Evolutionary conservation across 768 basidiomycete genomes (phyloP).

Genomic region (Podaxis sp.): DNA sequence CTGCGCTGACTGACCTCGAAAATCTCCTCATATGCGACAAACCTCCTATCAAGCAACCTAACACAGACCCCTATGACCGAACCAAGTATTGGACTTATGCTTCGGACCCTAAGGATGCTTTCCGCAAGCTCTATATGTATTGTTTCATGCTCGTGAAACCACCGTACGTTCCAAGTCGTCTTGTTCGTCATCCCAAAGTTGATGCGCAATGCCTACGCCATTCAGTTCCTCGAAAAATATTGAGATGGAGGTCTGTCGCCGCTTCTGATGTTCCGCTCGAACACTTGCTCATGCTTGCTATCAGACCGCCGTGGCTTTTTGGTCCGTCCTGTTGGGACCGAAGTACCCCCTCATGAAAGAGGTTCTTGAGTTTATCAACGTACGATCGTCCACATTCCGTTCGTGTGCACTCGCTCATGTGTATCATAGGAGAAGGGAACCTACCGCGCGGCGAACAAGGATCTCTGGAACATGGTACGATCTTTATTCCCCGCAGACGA

Average conservation of each 20-base stretch:
- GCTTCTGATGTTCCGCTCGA: neutral
- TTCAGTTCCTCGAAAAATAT: constrained; percentile 70
- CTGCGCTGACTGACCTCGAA: constrained; percentile 61
- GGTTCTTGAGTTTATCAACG: constrained; percentile 65
- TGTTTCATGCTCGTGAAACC: constrained; percentile 73
- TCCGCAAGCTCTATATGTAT: constrained; percentile 66
- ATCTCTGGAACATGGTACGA: constrained; percentile 82
- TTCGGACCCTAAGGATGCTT: constrained; percentile 48
- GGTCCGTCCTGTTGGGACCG: constrained; percentile 72
- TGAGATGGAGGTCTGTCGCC: constrained; percentile 70
- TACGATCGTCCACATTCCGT: constrained; percentile 29
- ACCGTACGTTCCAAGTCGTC: constrained; percentile 46
- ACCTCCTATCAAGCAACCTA: constrained; percentile 37
- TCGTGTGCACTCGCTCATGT: constrained; percentile 14
- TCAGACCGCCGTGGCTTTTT: constrained; percentile 70
- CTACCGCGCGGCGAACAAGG: constrained; percentile 81
- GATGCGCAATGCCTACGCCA: neutral
- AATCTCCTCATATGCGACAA: constrained; percentile 56
- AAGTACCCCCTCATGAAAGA: constrained; percentile 67
- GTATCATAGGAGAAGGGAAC: constrained; percentile 44
- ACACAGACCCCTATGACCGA: constrained; percentile 57
- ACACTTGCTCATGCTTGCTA: neutral
- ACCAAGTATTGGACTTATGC: constrained; percentile 50
- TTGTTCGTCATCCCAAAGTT: neutral
- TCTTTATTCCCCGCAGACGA: neutral